Evolutionary conservation across 225 moss, liverwort and hornwort species (phyloP).

Genomic region (Bryum argenteum): DNA sequence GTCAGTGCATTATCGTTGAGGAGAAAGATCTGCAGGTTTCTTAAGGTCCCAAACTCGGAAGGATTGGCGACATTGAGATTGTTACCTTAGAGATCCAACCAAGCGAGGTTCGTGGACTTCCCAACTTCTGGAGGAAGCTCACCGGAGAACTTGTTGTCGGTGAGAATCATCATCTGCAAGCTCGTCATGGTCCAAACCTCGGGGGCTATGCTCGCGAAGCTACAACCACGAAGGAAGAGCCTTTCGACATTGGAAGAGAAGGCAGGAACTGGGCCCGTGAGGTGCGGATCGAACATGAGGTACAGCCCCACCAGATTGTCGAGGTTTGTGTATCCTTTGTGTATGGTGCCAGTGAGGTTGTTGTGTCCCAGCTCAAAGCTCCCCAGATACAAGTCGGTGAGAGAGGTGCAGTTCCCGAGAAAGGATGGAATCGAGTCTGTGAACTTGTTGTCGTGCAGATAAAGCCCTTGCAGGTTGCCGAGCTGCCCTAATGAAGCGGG

Average conservation of each 20-base stretch:
- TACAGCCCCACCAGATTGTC: neutral
- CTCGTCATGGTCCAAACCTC: constrained; percentile 19
- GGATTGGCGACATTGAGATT: neutral
- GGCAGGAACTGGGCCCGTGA: neutral
- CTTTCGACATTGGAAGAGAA: neutral
- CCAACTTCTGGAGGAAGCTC: neutral
- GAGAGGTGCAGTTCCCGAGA: constrained; percentile 7
- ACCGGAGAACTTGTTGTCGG: neutral
- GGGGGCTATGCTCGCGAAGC: constrained; percentile 11
- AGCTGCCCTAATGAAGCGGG: neutral
- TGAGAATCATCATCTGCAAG: neutral
- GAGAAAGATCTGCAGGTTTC: neutral
- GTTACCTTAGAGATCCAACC: constrained; percentile 1
- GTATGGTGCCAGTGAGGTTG: constrained; percentile 1
- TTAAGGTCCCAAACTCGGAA: neutral
- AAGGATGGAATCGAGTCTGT: neutral
- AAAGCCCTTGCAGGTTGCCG: neutral
- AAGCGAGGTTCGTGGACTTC: neutral
- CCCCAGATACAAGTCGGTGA: neutral
- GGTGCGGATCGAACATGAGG: neutral
- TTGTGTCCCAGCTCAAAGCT: neutral
- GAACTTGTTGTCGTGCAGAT: neutral
- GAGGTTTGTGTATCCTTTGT: constrained; percentile 1
- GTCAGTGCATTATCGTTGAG: neutral
- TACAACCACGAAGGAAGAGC: neutral